phyloP scores from a whole-genome alignment of 768 basidiomycete species.

The Wakefieldia striispora region DNA sequence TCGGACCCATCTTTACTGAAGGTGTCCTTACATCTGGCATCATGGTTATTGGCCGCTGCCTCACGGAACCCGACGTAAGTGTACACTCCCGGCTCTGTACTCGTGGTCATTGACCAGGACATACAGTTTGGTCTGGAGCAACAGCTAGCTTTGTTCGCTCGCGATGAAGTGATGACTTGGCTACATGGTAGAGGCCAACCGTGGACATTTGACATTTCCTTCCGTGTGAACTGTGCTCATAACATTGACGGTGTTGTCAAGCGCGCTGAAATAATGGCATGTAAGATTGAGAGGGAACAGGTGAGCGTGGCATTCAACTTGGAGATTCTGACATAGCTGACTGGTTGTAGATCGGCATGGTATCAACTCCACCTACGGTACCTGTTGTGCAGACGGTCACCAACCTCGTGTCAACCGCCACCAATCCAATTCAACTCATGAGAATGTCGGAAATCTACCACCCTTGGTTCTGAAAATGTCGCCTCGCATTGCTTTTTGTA shows the following conservation, averaged over 20 bases:
- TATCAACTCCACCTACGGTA: slow-evolving; percentile 21
- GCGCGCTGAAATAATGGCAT: slow-evolving; percentile 79
- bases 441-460: slow-evolving; percentile 84
- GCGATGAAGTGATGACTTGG: slow-evolving; percentile 90
- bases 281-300: slow-evolving; percentile 83
- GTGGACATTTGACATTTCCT: slow-evolving; percentile 54
- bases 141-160: slow-evolving; percentile 84
- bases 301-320: slow-evolving; percentile 36
- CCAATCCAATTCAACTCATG: slow-evolving; percentile 80
- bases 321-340: slow-evolving; percentile 1
- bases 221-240: slow-evolving; percentile 57
- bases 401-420: slow-evolving; percentile 80
- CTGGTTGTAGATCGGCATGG: slow-evolving; percentile 17
- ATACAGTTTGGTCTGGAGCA: slow-evolving; percentile 86
- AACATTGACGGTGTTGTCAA: slow-evolving; percentile 72
- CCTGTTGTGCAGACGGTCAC: slow-evolving; percentile 81
- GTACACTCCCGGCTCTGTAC: background rate
- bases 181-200: slow-evolving; percentile 55
- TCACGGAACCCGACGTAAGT: slow-evolving; percentile 88
- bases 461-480: slow-evolving; percentile 68
- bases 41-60: slow-evolving; percentile 85
- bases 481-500: background rate
- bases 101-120: background rate
- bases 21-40: slow-evolving; percentile 84
- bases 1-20: slow-evolving; percentile 86